phyloP scores from a whole-genome alignment of 176 grass and related monocot genomes.

The Hordeum vulgare region DNA sequence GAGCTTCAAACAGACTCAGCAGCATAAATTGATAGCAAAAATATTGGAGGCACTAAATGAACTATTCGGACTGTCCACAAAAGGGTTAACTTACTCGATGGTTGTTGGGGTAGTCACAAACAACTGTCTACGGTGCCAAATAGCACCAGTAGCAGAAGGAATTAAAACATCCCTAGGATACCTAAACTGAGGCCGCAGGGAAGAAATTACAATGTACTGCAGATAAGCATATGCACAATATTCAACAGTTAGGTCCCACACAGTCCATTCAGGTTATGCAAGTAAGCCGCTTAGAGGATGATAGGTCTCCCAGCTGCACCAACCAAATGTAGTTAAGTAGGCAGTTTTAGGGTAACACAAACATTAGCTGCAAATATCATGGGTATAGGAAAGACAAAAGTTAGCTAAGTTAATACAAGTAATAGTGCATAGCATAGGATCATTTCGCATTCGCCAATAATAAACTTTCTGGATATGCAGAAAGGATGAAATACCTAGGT shows the following conservation, averaged over 20 bases:
- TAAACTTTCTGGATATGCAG: too few relatives aligned
- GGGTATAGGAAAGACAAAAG: neutral
- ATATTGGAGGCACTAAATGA: neutral
- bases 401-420: too few relatives aligned
- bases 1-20: neutral
- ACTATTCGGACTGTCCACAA: neutral
- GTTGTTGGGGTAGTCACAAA: slow-evolving; percentile 99
- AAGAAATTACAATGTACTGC: slow-evolving; percentile 94
- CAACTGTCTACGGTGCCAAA: slow-evolving; percentile 96
- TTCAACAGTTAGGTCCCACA: slow-evolving; percentile 97
- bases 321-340: slow-evolving; percentile 20
- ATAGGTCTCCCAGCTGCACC: slow-evolving; percentile 94
- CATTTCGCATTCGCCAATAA: too few relatives aligned
- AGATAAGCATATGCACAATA: slow-evolving; percentile 97
- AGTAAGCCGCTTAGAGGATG: slow-evolving; percentile 87
- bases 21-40: neutral
- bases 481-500: too few relatives aligned
- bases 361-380: slow-evolving; percentile 6
- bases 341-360: slow-evolving; percentile 5
- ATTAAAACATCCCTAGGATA: slow-evolving; percentile 96
- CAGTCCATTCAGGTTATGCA: slow-evolving; percentile 91
- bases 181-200: too few relatives aligned
- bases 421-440: too few relatives aligned
- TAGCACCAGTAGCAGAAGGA: slow-evolving; percentile 90
- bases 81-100: slow-evolving; percentile 76